Evolutionary conservation across 495 filamentous ascomycete genomes (phyloP), one percentile per base, ranked within the genome.

Genomic region (Pseudevernia furfuracea): DNA sequence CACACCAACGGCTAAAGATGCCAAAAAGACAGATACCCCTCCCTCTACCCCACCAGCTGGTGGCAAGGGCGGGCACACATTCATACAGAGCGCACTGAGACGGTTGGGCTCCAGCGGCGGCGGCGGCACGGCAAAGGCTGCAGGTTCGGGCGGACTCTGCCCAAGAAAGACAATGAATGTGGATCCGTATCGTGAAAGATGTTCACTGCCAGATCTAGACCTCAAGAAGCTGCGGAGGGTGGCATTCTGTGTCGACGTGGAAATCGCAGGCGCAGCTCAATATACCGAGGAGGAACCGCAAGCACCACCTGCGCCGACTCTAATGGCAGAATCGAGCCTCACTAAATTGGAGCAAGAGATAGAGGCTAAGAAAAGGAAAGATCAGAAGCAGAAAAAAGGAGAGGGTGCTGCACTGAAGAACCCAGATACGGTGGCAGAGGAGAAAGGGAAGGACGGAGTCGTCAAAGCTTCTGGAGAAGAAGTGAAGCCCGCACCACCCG

Each of bases 181-280:
- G 46, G 91, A 98, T 70, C 83, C 75, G 28, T 81, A 85, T 67
- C 81, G 94, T 38, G 87, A 95, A 70, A 77, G 94, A 48, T 94
- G 91, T 71, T 81, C 82, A 21, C 84, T 97, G 34, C 79, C 84
- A 36, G 91, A 94, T 66, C 75, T 98, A 28, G 85, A 93, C 64
- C 86, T 88, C 65, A 83, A 82, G 23, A 96, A 94, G 66, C 75
- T 98, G 39, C 82, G 91, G 28, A 82, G 90, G 41, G 94, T 98
- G 3, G 89, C 92, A 3, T 98, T 98, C 69, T 96, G 89, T 68
- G 94, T 98, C 6, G 94, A 98, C 73, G 94, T 98, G 17, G 94
- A 98, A 76, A 94, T 98, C 70, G 92, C 94, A n/a, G 85, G 85
- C 1, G 72, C 83, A 39, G 82, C 86, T 25, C 70, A 74, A 49